Conservation (phyloP, 23 red algal genomes). For the Chondrus crispus region DNA sequence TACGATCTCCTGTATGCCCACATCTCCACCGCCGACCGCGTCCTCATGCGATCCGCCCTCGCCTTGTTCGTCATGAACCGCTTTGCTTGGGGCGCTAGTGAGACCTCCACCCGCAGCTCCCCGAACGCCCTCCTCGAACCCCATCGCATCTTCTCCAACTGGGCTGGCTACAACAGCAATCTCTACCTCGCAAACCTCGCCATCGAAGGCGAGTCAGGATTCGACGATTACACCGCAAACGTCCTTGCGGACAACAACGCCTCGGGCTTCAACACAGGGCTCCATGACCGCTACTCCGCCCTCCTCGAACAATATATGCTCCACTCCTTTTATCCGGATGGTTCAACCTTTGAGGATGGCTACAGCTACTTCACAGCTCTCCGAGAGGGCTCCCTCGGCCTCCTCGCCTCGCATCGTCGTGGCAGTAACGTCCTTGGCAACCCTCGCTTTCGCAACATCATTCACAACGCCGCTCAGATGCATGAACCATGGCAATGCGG, state of each 20-base stretch:
- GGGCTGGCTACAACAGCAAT: conserved; percentile 50
- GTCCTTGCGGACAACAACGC: not conserved
- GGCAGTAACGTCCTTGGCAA: conserved; percentile 34
- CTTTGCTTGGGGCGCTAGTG: conserved; percentile 1
- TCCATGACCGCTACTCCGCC: conserved; percentile 18
- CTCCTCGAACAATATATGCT: conserved; percentile 27
- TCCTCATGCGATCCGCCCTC: conserved; percentile 6
- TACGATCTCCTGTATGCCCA: conserved; percentile 39
- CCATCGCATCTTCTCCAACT: conserved; percentile 63
- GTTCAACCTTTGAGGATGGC: conserved; percentile 64
- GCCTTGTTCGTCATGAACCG: conserved; percentile 23
- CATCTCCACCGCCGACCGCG: not conserved
- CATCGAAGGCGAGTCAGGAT: conserved; percentile 45
- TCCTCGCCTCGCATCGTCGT: conserved; percentile 30
- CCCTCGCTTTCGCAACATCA: conserved; percentile 37
- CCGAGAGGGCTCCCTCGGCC: conserved; percentile 33
- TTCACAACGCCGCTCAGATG: conserved; percentile 63
- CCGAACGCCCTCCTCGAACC: conserved; percentile 21
- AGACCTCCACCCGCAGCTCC: not conserved
- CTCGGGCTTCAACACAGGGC: conserved; percentile 27
- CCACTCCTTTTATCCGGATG: conserved; percentile 47
- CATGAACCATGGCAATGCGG: conserved; percentile 64
- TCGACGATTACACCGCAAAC: conserved; percentile 21
- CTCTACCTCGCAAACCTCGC: conserved; percentile 46
- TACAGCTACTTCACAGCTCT: conserved; percentile 48